Evolutionary conservation across 2,329 filamentous ascomycete genomes (phyloP).

Genomic region (Trichoderma sp.): DNA sequence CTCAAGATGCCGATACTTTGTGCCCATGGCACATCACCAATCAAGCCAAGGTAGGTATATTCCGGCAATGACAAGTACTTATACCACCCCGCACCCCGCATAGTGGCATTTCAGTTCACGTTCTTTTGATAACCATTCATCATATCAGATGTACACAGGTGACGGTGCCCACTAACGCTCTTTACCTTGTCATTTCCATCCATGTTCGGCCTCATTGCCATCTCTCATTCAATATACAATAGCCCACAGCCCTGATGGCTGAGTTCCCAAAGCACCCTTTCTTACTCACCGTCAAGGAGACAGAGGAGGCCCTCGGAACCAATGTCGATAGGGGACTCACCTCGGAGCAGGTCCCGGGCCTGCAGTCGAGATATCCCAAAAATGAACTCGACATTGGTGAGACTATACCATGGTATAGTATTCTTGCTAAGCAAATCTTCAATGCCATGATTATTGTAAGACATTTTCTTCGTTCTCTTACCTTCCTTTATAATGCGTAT

Average conservation of each 20-base stretch:
- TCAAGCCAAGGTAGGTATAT: slow-evolving; percentile 15
- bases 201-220: background rate
- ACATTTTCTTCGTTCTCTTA: no score
- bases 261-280: slow-evolving; percentile 60
- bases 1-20: background rate
- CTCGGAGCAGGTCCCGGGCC: slow-evolving; percentile 57
- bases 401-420: slow-evolving; percentile 69
- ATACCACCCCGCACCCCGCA: slow-evolving; percentile 16
- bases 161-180: background rate
- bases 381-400: slow-evolving; percentile 73
- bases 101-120: background rate
- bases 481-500: background rate
- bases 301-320: slow-evolving; percentile 62
- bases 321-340: slow-evolving; percentile 68
- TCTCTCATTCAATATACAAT: background rate
- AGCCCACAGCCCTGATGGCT: slow-evolving; percentile 31
- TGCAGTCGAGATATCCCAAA: slow-evolving; percentile 61
- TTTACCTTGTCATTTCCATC: background rate
- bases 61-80: background rate
- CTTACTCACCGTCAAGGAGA: slow-evolving; percentile 62
- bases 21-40: background rate
- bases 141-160: background rate
- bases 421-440: slow-evolving; percentile 70
- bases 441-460: slow-evolving; percentile 76
- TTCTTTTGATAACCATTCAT: background rate